Percentiles rank a stretch among this genome's conserved stretches.
Evolutionary conservation across 345 rosid species (phyloP).

Genomic region (Firmiana major): DNA sequence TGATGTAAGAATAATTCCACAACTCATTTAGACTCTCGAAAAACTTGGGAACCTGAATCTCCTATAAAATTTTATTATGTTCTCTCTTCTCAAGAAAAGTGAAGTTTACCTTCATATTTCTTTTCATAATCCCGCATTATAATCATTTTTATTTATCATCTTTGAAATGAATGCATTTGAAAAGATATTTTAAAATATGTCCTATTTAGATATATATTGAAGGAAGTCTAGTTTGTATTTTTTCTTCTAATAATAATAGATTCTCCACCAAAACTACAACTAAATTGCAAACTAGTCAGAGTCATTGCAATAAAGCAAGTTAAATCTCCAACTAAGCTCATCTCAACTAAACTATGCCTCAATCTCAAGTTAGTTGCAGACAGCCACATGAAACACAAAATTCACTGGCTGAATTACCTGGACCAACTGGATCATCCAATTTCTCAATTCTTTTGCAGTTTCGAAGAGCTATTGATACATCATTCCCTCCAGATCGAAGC

Average conservation of each 20-base stretch:
- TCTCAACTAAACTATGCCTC: background rate
- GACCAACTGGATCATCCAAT: slow-evolving; percentile 87
- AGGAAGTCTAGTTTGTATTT: background rate
- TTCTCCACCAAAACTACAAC: background rate
- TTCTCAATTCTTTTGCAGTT: slow-evolving; percentile 97
- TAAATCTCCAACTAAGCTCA: background rate
- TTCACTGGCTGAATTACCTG: slow-evolving; percentile 46
- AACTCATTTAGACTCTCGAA: background rate
- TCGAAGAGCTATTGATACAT: slow-evolving; percentile 73
- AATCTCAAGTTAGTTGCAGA: background rate
- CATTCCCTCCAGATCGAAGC: slow-evolving; percentile 72
- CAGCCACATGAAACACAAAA: background rate
- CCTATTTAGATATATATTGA: background rate
- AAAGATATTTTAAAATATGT: background rate
- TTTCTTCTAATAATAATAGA: background rate
- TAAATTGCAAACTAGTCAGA: background rate
- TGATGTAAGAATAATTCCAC: background rate
- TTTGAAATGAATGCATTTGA: background rate
- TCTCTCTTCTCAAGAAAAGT: background rate
- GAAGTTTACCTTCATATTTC: background rate
- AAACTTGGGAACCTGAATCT: background rate
- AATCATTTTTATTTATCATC: background rate
- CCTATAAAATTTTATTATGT: background rate
- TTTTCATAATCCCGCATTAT: background rate
- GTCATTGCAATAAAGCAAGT: background rate